Base-by-base conservation (phyloP, 2,329 filamentous ascomycete species). In the Fusarium metavorans region DNA sequence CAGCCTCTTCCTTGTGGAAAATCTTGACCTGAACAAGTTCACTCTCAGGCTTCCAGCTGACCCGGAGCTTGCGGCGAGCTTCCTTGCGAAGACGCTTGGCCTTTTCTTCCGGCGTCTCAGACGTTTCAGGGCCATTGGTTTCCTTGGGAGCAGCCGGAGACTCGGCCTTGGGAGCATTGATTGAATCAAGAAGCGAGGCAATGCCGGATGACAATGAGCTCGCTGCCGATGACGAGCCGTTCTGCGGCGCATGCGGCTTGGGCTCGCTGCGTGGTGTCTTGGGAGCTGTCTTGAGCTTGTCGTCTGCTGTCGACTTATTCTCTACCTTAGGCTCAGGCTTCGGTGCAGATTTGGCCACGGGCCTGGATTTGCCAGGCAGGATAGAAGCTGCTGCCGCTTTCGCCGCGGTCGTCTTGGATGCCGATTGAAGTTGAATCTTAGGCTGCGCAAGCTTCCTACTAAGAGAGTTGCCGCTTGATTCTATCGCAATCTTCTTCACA, bases 71-170 rank as follows among this genome's bases (percentile, higher is more conserved):
- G 39, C 92, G 88, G 58, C 93, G 89, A 68, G 90, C 88, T 80
- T 95, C 93, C 78, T 94, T 95, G 39, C 93, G 90, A 6, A 94
- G 84, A 13, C 94, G 89, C 77, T 91, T 93, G 2, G 87, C 85
- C 76, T 87, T 91, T 79, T 94, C 88, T 76, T 94, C 92, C 0
- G 90, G 85, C 0, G 92, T 94, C 80, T 95, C 93, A 0, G 87
- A 84, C 1, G 85, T 83, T 20, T 93, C 82, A 1, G 82, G 78
- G n/a, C 83, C 82, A 34, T 84, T 85, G 13, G 78, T 76, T 67
- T 91, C 90, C 74, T 90, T 89, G 0, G 87, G 83, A 66, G 89
- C 88, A 5, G 85, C 86, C 50, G 86, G 76, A 13, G 79, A 70
- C 48, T 84, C 81, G 3, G 81, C 71, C 65, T 85, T 86, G 7